Evolutionary conservation across 2,329 filamentous ascomycete species (phyloP).

Genomic region (Madurella mycetomatis): DNA sequence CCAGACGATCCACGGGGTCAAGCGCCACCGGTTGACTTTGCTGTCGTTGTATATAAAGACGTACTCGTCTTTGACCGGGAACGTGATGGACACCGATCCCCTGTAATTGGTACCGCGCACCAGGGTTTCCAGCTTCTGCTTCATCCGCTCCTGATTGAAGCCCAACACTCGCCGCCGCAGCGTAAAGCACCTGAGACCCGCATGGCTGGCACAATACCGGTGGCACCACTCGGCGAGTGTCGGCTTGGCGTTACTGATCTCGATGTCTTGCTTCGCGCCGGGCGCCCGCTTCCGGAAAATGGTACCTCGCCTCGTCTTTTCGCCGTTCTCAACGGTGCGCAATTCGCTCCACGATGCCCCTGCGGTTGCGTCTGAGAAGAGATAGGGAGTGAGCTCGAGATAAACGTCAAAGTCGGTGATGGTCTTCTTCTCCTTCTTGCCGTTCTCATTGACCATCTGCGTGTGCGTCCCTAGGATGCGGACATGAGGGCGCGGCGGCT

Average conservation of each 20-base stretch:
- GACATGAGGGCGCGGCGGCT: slow-evolving; percentile 51
- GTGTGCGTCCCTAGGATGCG: slow-evolving; percentile 51
- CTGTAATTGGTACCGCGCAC: slow-evolving; percentile 64
- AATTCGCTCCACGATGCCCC: slow-evolving; percentile 41
- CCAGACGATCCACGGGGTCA: slow-evolving; percentile 59
- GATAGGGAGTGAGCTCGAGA: slow-evolving; percentile 55
- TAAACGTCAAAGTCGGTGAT: slow-evolving; percentile 57
- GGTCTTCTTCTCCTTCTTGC: slow-evolving; percentile 42
- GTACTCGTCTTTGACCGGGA: slow-evolving; percentile 53
- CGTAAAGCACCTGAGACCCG: slow-evolving; percentile 53
- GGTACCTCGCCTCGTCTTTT: slow-evolving; percentile 62
- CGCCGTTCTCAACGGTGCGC: slow-evolving; percentile 52
- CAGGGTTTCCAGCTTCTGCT: slow-evolving; percentile 48
- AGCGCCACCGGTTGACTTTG: slow-evolving; percentile 60
- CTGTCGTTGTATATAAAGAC: slow-evolving; percentile 62
- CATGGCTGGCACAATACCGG: slow-evolving; percentile 56
- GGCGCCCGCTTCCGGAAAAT: slow-evolving; percentile 50
- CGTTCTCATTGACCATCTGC: slow-evolving; percentile 40
- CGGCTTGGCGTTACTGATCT: slow-evolving; percentile 39
- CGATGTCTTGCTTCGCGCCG: slow-evolving; percentile 41
- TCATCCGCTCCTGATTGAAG: slow-evolving; percentile 54
- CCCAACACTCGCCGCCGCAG: slow-evolving; percentile 53
- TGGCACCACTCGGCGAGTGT: slow-evolving; percentile 61
- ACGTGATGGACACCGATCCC: slow-evolving; percentile 54
- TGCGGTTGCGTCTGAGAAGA: slow-evolving; percentile 44